These are phyloP conservation scores for Tricholoma bakamatsutake DNA, from an alignment of 768 basidiomycete species.

Conservation along the genomic window DNA sequence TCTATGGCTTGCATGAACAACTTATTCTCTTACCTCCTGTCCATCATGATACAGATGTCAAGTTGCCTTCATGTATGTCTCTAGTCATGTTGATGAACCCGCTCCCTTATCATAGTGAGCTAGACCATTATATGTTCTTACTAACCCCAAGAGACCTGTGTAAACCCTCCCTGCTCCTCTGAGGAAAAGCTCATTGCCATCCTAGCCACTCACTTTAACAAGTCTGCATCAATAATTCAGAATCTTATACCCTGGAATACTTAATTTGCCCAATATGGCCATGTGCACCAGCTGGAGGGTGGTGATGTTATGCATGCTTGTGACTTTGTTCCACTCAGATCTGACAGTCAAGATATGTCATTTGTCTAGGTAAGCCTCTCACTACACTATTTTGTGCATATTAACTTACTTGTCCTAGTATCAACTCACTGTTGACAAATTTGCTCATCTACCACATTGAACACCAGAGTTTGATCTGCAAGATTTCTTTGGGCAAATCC, in stretches of 20 bases:
- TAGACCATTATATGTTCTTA: background rate
- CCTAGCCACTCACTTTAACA: background rate
- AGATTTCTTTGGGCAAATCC: slow-evolving; percentile 25
- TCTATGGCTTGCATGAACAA: slow-evolving; percentile 18
- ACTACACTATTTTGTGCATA: background rate
- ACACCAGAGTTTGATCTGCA: slow-evolving; percentile 9
- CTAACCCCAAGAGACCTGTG: background rate
- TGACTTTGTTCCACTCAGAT: slow-evolving; percentile 1
- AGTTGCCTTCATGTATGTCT: slow-evolving; percentile 10
- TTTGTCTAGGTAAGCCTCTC: slow-evolving; percentile 25
- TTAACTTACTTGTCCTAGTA: slow-evolving; percentile 19
- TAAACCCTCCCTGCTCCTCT: background rate
- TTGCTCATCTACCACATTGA: slow-evolving; percentile 9
- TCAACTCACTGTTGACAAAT: slow-evolving; percentile 23
- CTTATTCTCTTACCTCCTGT: slow-evolving; percentile 13
- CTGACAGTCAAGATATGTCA: slow-evolving; percentile 23
- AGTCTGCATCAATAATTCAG: background rate
- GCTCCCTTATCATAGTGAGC: background rate
- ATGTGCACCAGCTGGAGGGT: slow-evolving; percentile 17
- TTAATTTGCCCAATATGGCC: slow-evolving; percentile 19
- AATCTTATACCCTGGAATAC: background rate
- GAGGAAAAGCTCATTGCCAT: background rate
- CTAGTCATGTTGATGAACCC: background rate
- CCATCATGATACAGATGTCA: background rate
- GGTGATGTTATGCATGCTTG: slow-evolving; percentile 25